Evolutionary conservation across 176 grass and related monocot genomes (phyloP).

Genomic region (Ananas comosus): DNA sequence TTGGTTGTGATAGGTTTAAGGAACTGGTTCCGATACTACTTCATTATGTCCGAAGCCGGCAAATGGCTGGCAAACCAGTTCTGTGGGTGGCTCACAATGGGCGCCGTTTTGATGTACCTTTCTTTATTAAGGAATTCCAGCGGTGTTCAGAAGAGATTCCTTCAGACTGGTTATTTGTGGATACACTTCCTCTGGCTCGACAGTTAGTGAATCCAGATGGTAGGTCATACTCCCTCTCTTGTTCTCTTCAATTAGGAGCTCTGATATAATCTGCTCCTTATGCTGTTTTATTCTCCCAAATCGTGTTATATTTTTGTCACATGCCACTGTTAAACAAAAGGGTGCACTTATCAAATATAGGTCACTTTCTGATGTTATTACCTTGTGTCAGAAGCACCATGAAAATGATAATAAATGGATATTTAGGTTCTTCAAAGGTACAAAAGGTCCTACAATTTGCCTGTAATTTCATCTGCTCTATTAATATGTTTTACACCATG

Average conservation of each 20-base stretch:
- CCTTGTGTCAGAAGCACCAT: no score
- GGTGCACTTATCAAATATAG: no score
- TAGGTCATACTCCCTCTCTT: slow-evolving; percentile 10
- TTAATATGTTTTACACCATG: no score
- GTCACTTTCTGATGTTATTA: no score
- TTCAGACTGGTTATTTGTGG: slow-evolving; percentile 68
- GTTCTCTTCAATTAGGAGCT: background rate
- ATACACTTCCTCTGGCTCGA: slow-evolving; percentile 55
- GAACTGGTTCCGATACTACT: slow-evolving; percentile 49
- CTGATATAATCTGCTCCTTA: background rate
- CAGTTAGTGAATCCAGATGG: slow-evolving; percentile 45
- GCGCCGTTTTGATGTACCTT: slow-evolving; percentile 65
- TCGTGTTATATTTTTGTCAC: background rate
- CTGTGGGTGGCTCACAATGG: slow-evolving; percentile 77
- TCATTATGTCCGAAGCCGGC: slow-evolving; percentile 63
- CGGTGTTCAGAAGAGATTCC: slow-evolving; percentile 52
- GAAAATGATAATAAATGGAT: no score
- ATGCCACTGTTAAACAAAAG: no score
- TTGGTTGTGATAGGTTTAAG: slow-evolving; percentile 41
- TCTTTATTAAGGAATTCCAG: slow-evolving; percentile 59
- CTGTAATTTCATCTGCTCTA: no score
- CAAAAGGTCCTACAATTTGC: no score
- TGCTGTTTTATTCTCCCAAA: background rate
- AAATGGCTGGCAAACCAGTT: slow-evolving; percentile 54
- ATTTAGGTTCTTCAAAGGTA: no score